These are phyloP conservation scores for Simplicillium sp. DNA, from an alignment of 2,329 filamentous ascomycete species.

Conservation along the genomic window DNA sequence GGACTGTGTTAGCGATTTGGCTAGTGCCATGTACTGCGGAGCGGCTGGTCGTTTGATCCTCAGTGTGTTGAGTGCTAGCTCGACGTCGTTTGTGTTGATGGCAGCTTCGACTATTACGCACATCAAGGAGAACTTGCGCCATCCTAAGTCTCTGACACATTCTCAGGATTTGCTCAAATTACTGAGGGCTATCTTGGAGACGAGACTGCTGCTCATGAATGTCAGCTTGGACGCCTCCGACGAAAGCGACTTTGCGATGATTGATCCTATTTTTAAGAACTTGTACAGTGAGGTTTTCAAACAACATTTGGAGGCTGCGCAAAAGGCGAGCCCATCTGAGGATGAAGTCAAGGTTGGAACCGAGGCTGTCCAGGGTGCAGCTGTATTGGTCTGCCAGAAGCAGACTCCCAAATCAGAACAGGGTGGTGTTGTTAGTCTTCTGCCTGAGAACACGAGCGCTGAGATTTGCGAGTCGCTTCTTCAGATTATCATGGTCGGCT, in stretches of 20 bases:
- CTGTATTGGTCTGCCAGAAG: slow-evolving; percentile 32
- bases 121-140: slow-evolving; percentile 39
- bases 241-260: slow-evolving; percentile 24
- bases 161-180: slow-evolving; percentile 42
- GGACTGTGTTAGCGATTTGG: slow-evolving; percentile 44
- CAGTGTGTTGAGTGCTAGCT: slow-evolving; percentile 38
- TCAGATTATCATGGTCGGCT: slow-evolving; percentile 15
- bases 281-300: slow-evolving; percentile 35
- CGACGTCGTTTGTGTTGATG: slow-evolving; percentile 37
- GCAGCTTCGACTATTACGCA: slow-evolving; percentile 36
- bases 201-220: slow-evolving; percentile 29
- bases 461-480: slow-evolving; percentile 28
- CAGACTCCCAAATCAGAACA: slow-evolving; percentile 8
- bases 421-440: slow-evolving; percentile 17
- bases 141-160: slow-evolving; percentile 39
- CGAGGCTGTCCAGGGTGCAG: slow-evolving; percentile 35
- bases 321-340: slow-evolving; percentile 16
- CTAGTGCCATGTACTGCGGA: slow-evolving; percentile 41
- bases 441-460: slow-evolving; percentile 21
- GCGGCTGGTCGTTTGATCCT: slow-evolving; percentile 42
- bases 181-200: slow-evolving; percentile 39
- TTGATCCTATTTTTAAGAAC: slow-evolving; percentile 26
- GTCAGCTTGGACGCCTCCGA: slow-evolving; percentile 23
- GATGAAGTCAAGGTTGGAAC: slow-evolving; percentile 31
- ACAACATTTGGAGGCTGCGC: slow-evolving; percentile 20